phyloP scores from a whole-genome alignment of 352 stramenopile species.

The Pythium aquatile region DNA sequence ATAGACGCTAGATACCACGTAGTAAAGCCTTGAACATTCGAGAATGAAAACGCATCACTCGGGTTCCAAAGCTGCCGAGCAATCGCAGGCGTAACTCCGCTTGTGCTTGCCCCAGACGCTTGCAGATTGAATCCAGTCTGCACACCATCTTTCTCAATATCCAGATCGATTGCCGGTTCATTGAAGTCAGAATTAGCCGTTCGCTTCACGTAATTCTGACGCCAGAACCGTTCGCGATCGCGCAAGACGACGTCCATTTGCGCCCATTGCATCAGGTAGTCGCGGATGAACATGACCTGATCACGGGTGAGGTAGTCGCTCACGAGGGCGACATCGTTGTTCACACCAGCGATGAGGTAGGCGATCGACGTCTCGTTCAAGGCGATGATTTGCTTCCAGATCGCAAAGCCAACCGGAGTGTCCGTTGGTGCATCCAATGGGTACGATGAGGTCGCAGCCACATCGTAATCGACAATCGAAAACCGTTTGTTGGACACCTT shows the following conservation, averaged over 20 bases:
- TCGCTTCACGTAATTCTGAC: constrained; percentile 41
- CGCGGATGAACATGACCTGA: constrained; percentile 55
- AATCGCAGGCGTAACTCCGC: constrained; percentile 32
- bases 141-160: constrained; percentile 42
- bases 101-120: constrained; percentile 28
- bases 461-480: constrained; percentile 67
- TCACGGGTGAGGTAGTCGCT: constrained; percentile 53
- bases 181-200: constrained; percentile 40
- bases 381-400: constrained; percentile 76
- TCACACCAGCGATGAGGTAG: constrained; percentile 55
- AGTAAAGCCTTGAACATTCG: constrained; percentile 44
- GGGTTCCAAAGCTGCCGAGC: constrained; percentile 48
- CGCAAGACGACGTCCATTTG: constrained; percentile 40
- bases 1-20: constrained; percentile 36
- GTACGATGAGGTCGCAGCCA: constrained; percentile 23
- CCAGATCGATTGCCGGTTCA: constrained; percentile 61
- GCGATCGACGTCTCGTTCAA: constrained; percentile 58
- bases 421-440: constrained; percentile 27
- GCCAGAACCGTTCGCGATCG: constrained; percentile 66
- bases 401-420: constrained; percentile 57
- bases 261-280: constrained; percentile 60
- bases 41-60: constrained; percentile 39
- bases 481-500: constrained; percentile 60
- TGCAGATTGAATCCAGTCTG: constrained; percentile 59
- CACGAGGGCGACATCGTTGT: constrained; percentile 51